Base-by-base conservation (phyloP, 805 yeast genomes). In the Starmerella floris region DNA sequence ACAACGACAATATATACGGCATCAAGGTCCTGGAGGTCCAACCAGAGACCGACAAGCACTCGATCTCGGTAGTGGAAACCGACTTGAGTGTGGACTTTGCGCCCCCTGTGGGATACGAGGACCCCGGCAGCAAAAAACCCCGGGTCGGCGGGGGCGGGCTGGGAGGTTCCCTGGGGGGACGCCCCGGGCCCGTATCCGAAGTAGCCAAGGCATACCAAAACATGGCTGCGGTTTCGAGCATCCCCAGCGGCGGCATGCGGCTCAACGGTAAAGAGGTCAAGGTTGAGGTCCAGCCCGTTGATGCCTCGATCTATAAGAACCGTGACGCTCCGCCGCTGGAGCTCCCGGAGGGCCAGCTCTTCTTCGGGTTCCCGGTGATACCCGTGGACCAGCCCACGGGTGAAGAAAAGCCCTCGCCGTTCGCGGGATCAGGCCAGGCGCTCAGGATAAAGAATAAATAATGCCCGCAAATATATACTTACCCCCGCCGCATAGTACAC, bases 101-200 rank as follows among this genome's bases (percentile, higher is more conserved):
- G 1, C 95, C 98, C 2, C 99, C 99, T 0, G 95, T 88, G 4
- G 99, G 99, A 0, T 91, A 91, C 58, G 95, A 83, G 17, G 97
- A 88, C 58, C 95, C 95, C 1, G n/a, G n/a, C n/a, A n/a, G 38
- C 13, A 43, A 42, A 25, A 43, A 40, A 42, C 31, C 42, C 17
- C 37, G 42, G 23, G 25, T 35, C 2, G 50, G 40, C 16, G 34
- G 32, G 20, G 41, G 32, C 20, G 9, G 20, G 5, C 37, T 27
- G 9, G 40, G 39, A 5, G n/a, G 21, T 8, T 6, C 23, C 21
- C 32, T 10, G 17, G 32, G 15, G 8, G 17, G 41, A 19, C 20
- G 33, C 32, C 23, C 31, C 33, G 27, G 27, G 21, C 15, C 40
- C 10, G 17, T 25, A 16, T n/a, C 44, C 2, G 37, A 40, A 9